These are phyloP conservation scores for Euphorbia corollata DNA, from an alignment of 441 rosid genomes.

Conservation along the genomic window DNA sequence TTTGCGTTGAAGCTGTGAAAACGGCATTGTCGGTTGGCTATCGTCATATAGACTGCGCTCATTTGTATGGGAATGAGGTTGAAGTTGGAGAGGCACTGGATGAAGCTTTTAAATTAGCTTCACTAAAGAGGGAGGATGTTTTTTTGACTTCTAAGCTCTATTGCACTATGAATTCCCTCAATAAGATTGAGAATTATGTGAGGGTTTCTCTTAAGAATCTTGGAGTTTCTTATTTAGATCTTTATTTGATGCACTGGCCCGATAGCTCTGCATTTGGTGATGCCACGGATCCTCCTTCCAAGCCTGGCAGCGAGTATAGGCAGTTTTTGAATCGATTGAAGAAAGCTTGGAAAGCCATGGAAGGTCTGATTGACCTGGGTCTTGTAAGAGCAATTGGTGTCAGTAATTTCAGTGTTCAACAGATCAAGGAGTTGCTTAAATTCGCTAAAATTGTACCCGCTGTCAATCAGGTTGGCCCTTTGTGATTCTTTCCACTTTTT, in stretches of 20 bases:
- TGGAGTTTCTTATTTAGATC: slow-evolving; percentile 49
- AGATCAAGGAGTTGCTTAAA: slow-evolving; percentile 53
- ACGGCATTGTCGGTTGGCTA: slow-evolving; percentile 49
- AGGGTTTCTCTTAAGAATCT: slow-evolving; percentile 53
- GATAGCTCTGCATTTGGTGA: slow-evolving; percentile 50
- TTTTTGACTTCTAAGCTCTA: slow-evolving; percentile 57
- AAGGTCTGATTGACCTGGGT: slow-evolving; percentile 41
- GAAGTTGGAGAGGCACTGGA: slow-evolving; percentile 54
- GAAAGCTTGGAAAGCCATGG: slow-evolving; percentile 61
- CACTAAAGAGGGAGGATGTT: slow-evolving; percentile 44
- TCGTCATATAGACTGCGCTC: slow-evolving; percentile 58
- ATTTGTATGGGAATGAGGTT: slow-evolving; percentile 53
- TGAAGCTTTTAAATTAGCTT: slow-evolving; percentile 32
- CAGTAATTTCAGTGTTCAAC: slow-evolving; percentile 46
- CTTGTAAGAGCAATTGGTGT: slow-evolving; percentile 54
- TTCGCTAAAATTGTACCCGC: slow-evolving; percentile 51
- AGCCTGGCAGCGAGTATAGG: slow-evolving; percentile 43
- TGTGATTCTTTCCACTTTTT: too few relatives aligned
- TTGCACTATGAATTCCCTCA: slow-evolving; percentile 54
- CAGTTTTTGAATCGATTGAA: slow-evolving; percentile 50
- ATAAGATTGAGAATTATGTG: slow-evolving; percentile 58
- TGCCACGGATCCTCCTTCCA: slow-evolving; percentile 54
- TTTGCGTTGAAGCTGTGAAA: slow-evolving; percentile 47
- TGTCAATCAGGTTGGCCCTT: slow-evolving; percentile 45
- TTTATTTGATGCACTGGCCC: slow-evolving; percentile 59